Conservation (phyloP, 768 basidiomycete genomes). For the Zangia roseola region DNA sequence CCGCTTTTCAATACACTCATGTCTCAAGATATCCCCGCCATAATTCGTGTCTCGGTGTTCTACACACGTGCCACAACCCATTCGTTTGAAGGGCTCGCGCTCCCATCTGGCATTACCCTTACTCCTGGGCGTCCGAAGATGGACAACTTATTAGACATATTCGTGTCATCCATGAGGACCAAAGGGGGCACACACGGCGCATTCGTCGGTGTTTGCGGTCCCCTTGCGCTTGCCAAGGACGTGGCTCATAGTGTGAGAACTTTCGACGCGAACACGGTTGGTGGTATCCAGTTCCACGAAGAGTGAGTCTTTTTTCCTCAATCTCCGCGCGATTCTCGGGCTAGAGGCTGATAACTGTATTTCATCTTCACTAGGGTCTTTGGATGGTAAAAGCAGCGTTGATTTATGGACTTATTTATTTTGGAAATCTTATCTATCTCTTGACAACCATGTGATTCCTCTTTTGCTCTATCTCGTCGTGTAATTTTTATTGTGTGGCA, state of each 20-base stretch:
- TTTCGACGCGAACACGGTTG: constrained; percentile 28
- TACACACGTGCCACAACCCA: constrained; percentile 47
- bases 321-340: neutral
- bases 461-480: too few relatives aligned
- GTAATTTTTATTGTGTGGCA: too few relatives aligned
- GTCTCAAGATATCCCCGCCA: constrained; percentile 39
- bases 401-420: neutral
- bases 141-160: constrained; percentile 41
- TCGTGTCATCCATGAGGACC: constrained; percentile 40
- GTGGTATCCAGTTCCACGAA: constrained; percentile 40
- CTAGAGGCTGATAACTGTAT: neutral
- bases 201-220: constrained; percentile 44
- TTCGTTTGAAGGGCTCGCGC: constrained; percentile 17
- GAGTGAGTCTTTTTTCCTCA: constrained; percentile 28
- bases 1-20: constrained; percentile 47
- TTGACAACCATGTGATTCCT: too few relatives aligned
- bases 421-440: neutral
- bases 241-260: constrained; percentile 31
- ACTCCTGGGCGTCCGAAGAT: constrained; percentile 54
- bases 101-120: constrained; percentile 43
- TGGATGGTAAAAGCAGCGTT: constrained; percentile 33
- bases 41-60: constrained; percentile 50
- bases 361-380: constrained; percentile 11
- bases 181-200: constrained; percentile 34
- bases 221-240: constrained; percentile 34